These are phyloP conservation scores for Chiua sp. DNA, from an alignment of 1,284 basidiomycete species.

Conservation along the genomic window DNA sequence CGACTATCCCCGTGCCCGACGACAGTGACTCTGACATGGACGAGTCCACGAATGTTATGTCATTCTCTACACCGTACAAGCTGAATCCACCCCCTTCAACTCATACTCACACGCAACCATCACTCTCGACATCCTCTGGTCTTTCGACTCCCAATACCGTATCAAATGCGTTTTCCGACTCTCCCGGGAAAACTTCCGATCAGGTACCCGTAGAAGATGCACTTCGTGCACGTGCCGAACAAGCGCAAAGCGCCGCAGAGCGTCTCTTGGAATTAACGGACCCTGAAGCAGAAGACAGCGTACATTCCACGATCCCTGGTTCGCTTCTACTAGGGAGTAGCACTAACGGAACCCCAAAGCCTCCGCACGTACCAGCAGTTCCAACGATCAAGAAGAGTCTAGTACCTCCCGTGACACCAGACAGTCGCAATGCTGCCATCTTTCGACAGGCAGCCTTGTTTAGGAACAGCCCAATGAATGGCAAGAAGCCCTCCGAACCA, in stretches of 20 bases:
- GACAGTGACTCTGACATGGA: slow-evolving; percentile 71
- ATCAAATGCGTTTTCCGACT: slow-evolving; percentile 64
- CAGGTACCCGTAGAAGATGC: slow-evolving; percentile 76
- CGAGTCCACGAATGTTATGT: slow-evolving; percentile 64
- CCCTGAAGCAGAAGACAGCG: slow-evolving; percentile 63
- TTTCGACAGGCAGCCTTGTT: slow-evolving; percentile 80
- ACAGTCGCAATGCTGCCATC: slow-evolving; percentile 58
- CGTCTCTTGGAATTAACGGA: slow-evolving; percentile 81
- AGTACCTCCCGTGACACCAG: slow-evolving; percentile 63
- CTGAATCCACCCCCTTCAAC: slow-evolving; percentile 44
- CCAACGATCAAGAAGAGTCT: slow-evolving; percentile 32
- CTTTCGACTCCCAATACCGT: slow-evolving; percentile 52
- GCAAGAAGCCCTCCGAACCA: slow-evolving; percentile 49
- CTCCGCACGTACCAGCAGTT: slow-evolving; percentile 29
- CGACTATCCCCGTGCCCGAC: slow-evolving; percentile 72
- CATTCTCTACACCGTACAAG: slow-evolving; percentile 73
- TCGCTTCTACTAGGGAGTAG: slow-evolving; percentile 57
- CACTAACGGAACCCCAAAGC: slow-evolving; percentile 45
- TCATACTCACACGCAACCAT: slow-evolving; percentile 36
- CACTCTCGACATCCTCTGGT: slow-evolving; percentile 60
- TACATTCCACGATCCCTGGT: slow-evolving; percentile 57
- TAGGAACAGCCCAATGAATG: slow-evolving; percentile 71
- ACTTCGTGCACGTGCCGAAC: slow-evolving; percentile 82
- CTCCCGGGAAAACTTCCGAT: slow-evolving; percentile 45
- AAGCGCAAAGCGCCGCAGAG: slow-evolving; percentile 88